Evolutionary conservation across 768 basidiomycete species (phyloP), one percentile per base, ranked within the genome.

Genomic region (Mycena chlorophos): DNA sequence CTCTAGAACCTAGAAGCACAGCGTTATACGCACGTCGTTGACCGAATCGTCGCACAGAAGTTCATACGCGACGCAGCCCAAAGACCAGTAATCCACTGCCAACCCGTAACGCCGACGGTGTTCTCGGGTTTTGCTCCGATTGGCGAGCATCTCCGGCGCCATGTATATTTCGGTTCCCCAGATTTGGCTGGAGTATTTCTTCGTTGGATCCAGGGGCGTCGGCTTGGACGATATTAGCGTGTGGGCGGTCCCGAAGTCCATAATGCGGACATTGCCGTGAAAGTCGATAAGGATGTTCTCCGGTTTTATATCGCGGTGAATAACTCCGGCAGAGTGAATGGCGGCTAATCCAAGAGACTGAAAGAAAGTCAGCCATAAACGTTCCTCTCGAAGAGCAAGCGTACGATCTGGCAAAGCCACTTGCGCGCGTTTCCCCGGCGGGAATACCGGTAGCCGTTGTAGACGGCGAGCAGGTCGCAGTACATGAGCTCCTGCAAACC

Each of bases 271-370:
- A 31, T 78, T 77, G 47, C 69, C 69, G 3, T 63, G 64, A 5
- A 54, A 57, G 56, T 78, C 78, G 49, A 88, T 72, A n/a, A 89
- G 75, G 39, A 89, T 77, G 56, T 89, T 88, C 71, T 84, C 83
- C 3, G 85, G 78, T 63, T 89, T 88, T 53, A 89, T 77, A 57
- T 88, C 85, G 14, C 86, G 78, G 67, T 88, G 86, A 28, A 88
- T 78, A 51, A 88, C 80, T 39, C 84, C 85, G 66, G 83, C 77
- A 23, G 69, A 69, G 60, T 88, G 86, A 38, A 89, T 67, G 38
- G 70, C 65, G 3, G 68, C 56, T n/a, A 78, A 63, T 1, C 76
- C 77, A 27, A 72, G 70, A 5, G 71, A 69, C 76, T 78, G n/a
- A 20, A 20, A 48, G 3, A 30, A 12, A 55, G 37, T 52, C 38